phyloP scores from a whole-genome alignment of 2,329 filamentous ascomycete species.

The Beauveria sp. region DNA sequence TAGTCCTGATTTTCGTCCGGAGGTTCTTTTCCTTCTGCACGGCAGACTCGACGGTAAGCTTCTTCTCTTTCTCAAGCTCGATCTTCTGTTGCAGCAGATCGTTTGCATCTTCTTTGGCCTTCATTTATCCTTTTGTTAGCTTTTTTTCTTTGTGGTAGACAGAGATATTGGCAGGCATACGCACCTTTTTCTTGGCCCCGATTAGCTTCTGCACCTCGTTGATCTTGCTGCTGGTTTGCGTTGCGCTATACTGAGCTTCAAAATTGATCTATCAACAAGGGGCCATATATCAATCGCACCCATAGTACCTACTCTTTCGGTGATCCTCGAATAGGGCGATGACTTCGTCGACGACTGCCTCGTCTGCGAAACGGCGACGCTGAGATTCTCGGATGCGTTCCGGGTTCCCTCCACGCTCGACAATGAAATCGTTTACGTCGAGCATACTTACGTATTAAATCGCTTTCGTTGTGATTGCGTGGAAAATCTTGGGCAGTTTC shows the following conservation, averaged over 20 bases:
- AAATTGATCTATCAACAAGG: too few relatives aligned
- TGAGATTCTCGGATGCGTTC: conserved; percentile 91
- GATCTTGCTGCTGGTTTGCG: conserved; percentile 75
- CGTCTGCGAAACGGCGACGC: conserved; percentile 68
- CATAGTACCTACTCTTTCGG: conserved; percentile 52
- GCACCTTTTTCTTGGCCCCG: conserved; percentile 79
- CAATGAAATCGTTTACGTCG: conserved; percentile 71
- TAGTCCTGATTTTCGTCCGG: conserved; percentile 69
- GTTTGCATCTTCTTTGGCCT: conserved; percentile 80
- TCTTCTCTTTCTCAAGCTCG: conserved; percentile 74
- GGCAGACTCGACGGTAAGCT: conserved; percentile 66
- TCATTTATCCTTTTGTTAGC: not conserved
- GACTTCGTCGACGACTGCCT: conserved; percentile 83
- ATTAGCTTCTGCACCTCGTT: conserved; percentile 89
- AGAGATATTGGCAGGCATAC: conserved; percentile 1
- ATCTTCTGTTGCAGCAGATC: conserved; percentile 73
- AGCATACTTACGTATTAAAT: conserved; percentile 45
- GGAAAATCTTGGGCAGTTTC: not conserved
- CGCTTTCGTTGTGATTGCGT: not conserved
- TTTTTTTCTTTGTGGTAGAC: not conserved
- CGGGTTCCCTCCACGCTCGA: conserved; percentile 84
- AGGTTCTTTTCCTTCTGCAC: conserved; percentile 67
- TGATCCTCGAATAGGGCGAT: conserved; percentile 83
- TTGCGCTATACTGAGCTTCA: conserved; percentile 62
- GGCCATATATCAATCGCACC: too few relatives aligned